Conservation (phyloP, 768 basidiomycete genomes). For the Macrocybe gigantea region DNA sequence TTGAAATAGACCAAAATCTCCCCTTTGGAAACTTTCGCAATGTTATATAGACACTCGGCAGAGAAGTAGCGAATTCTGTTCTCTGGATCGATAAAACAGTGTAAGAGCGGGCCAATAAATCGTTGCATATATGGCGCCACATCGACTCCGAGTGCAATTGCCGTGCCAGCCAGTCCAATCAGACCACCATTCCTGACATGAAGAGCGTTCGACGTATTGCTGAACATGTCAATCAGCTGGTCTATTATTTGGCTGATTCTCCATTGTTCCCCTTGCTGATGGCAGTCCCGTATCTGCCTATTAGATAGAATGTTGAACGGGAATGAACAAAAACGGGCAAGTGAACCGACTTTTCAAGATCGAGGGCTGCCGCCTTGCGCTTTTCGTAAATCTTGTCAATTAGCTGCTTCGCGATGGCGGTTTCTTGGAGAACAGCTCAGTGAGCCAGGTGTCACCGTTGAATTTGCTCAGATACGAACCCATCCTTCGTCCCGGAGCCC, state of each 20-base stretch:
- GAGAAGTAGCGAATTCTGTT: constrained; percentile 96
- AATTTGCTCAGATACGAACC: no score
- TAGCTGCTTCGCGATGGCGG: constrained; percentile 71
- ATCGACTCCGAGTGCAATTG: constrained; percentile 94
- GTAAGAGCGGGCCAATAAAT: constrained; percentile 83
- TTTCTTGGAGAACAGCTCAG: constrained; percentile 37
- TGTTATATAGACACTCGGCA: constrained; percentile 97
- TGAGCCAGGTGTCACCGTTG: not conserved
- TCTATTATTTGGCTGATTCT: constrained; percentile 86
- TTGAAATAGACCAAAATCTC: constrained; percentile 97
- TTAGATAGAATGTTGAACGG: constrained; percentile 2
- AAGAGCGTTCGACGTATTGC: constrained; percentile 70
- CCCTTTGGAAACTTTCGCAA: constrained; percentile 95
- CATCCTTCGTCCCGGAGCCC: no score
- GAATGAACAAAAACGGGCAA: not conserved
- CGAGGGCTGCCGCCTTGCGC: constrained; percentile 90
- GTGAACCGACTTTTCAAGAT: constrained; percentile 79
- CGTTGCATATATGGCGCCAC: constrained; percentile 92
- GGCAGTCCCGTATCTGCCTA: constrained; percentile 84
- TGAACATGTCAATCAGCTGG: constrained; percentile 94
- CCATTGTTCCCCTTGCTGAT: constrained; percentile 73
- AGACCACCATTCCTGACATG: constrained; percentile 93
- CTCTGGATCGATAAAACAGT: constrained; percentile 91
- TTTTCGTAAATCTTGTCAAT: constrained; percentile 96
- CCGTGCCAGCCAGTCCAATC: constrained; percentile 92